These are phyloP conservation scores for Cryptosporidium ryanae DNA, from an alignment of 169 alveolate genomes.

Conservation along the genomic window DNA sequence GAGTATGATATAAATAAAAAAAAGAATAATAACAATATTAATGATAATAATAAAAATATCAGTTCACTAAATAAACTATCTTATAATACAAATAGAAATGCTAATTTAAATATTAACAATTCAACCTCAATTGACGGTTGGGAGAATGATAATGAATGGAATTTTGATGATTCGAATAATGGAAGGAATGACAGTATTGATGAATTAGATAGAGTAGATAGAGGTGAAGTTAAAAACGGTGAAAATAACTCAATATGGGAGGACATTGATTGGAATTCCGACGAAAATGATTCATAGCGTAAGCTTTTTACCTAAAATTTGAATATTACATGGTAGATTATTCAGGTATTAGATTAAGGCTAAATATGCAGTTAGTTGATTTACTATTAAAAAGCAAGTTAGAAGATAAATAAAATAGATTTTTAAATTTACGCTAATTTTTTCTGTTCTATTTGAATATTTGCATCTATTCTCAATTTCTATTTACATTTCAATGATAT, in stretches of 20 bases:
- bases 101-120: background rate
- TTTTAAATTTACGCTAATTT: too few species aligned
- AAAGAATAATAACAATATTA: background rate
- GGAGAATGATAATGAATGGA: constrained; percentile 13
- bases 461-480: too few species aligned
- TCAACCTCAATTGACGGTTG: constrained; percentile 1
- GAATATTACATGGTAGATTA: background rate
- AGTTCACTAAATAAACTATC: background rate
- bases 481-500: too few species aligned
- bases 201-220: background rate
- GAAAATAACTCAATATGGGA: constrained; percentile 17
- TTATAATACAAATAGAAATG: constrained; percentile 3
- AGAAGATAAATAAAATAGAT: too few species aligned
- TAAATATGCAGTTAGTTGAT: too few species aligned
- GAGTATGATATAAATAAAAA: background rate
- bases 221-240: background rate
- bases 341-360: background rate
- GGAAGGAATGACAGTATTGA: background rate
- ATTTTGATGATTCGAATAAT: constrained; percentile 12
- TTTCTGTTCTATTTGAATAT: too few species aligned
- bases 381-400: too few species aligned
- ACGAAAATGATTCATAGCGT: background rate
- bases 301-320: background rate
- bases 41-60: background rate
- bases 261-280: constrained; percentile 20